Conservation (phyloP, 192 early-diverging fungal species). For the Backusella circina region DNA sequence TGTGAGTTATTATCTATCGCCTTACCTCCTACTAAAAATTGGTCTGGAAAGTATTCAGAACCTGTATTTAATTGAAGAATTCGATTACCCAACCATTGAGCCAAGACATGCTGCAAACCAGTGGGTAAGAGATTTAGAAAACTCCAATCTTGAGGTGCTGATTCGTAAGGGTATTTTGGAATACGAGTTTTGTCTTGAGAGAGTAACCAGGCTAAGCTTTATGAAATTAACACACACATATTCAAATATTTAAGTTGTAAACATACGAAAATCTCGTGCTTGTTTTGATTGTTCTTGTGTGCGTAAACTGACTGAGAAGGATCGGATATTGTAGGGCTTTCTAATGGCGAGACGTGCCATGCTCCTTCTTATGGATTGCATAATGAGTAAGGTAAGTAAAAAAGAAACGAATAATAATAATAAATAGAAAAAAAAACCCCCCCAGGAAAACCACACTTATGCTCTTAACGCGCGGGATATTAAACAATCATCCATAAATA, state of each 20-base stretch:
- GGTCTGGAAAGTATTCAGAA: conserved; percentile 42
- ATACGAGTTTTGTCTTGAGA: conserved; percentile 31
- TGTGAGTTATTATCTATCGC: not conserved
- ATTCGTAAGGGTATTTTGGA: conserved; percentile 41
- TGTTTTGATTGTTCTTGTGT: not conserved
- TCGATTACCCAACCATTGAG: conserved; percentile 38
- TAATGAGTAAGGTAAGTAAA: not conserved
- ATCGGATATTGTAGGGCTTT: not conserved
- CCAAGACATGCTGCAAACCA: conserved; percentile 36
- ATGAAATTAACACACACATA: not conserved
- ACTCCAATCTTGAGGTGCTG: conserved; percentile 37
- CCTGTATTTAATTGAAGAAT: conserved; percentile 44
- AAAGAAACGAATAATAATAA: not conserved
- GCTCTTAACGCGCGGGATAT: not conserved
- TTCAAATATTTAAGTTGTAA: not conserved
- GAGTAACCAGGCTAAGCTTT: conserved; percentile 19
- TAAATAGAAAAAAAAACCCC: not conserved
- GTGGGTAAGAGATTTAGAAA: conserved; percentile 35
- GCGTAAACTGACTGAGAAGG: not conserved
- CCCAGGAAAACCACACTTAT: not conserved
- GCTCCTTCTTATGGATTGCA: not conserved
- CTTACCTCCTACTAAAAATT: conserved; percentile 48
- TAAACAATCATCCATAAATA: not conserved
- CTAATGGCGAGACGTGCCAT: not conserved
- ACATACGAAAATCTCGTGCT: not conserved